A percentile compares a stretch with the other conserved stretches of the same genome.
Conservation (phyloP, 2,329 filamentous ascomycete genomes). For the Herpomyces periplanetae region DNA sequence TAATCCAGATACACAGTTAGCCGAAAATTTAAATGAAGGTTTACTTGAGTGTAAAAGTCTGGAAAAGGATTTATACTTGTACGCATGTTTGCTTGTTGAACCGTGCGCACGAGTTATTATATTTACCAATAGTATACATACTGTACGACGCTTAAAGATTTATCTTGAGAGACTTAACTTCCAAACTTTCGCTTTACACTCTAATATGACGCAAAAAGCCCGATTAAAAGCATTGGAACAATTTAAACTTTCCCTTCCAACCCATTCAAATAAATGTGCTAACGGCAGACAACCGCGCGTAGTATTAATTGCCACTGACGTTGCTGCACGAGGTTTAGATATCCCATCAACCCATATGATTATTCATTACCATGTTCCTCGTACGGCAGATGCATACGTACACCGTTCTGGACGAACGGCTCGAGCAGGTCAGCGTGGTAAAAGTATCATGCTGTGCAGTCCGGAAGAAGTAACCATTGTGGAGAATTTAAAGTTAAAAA, state of each 20-base stretch:
- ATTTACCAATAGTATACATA: constrained; percentile 82
- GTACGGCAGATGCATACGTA: constrained; percentile 66
- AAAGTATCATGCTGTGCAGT: constrained; percentile 53
- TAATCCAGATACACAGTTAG: constrained; percentile 64
- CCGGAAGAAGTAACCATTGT: constrained; percentile 68
- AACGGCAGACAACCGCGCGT: too few species aligned
- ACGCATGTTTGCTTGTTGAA: constrained; percentile 42
- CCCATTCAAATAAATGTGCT: too few species aligned
- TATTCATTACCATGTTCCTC: constrained; percentile 75
- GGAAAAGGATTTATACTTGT: constrained; percentile 89
- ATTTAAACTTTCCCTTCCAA: too few species aligned
- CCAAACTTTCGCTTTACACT: constrained; percentile 40
- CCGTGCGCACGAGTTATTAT: constrained; percentile 33
- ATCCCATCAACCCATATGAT: constrained; percentile 64
- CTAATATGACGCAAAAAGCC: constrained; percentile 79
- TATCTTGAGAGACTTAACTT: constrained; percentile 48
- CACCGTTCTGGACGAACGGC: constrained; percentile 82
- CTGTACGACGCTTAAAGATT: constrained; percentile 48
- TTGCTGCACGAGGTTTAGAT: constrained; percentile 68
- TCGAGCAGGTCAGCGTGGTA: constrained; percentile 32
- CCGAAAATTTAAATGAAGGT: constrained; percentile 43
- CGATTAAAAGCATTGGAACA: constrained; percentile 67
- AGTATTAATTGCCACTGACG: constrained; percentile 52
- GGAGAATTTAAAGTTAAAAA: constrained; percentile 43
- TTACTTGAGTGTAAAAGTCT: constrained; percentile 65